These are phyloP conservation scores for Heterobasidion occidentale DNA, from an alignment of 1,284 basidiomycete species.

Conservation along the genomic window DNA sequence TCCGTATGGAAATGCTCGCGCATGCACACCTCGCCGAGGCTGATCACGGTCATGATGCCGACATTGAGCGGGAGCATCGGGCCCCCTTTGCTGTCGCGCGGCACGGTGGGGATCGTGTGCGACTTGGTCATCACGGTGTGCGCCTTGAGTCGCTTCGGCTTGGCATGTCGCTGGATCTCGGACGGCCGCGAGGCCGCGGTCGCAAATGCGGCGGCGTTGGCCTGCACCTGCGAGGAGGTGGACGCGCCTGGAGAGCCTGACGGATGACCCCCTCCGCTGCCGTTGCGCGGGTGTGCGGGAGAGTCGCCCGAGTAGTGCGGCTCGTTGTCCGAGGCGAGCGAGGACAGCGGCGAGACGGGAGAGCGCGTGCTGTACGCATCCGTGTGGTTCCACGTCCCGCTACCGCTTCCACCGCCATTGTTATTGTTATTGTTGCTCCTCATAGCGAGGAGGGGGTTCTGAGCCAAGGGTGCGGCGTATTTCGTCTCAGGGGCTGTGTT, in stretches of 20 bases:
- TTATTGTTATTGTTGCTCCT: too few relatives aligned
- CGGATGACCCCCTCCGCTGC: slow-evolving; percentile 9
- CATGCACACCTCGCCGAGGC: slow-evolving; percentile 65
- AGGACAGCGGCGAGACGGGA: slow-evolving; percentile 12
- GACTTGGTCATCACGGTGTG: slow-evolving; percentile 71
- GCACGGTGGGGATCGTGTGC: slow-evolving; percentile 66
- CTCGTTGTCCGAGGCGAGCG: slow-evolving; percentile 11
- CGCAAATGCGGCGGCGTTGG: background rate
- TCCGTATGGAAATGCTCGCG: slow-evolving; percentile 79
- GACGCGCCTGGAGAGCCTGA: background rate
- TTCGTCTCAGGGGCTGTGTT: slow-evolving; percentile 5
- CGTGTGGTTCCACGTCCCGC: too few relatives aligned
- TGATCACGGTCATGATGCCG: slow-evolving; percentile 74
- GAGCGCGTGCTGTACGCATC: background rate
- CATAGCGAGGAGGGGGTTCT: background rate
- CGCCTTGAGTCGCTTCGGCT: slow-evolving; percentile 69
- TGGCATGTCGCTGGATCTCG: slow-evolving; percentile 38
- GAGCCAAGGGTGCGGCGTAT: background rate
- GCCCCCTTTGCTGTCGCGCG: slow-evolving; percentile 56
- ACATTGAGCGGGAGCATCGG: slow-evolving; percentile 70
- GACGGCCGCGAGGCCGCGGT: slow-evolving; percentile 19
- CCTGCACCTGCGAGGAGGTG: background rate
- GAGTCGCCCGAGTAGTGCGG: slow-evolving; percentile 7
- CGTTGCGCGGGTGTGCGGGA: slow-evolving; percentile 5
- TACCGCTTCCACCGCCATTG: too few relatives aligned